Evolutionary conservation across 1,284 basidiomycete genomes (phyloP), one percentile per base, ranked within the genome.

Genomic region (Cryptococcus sp.): DNA sequence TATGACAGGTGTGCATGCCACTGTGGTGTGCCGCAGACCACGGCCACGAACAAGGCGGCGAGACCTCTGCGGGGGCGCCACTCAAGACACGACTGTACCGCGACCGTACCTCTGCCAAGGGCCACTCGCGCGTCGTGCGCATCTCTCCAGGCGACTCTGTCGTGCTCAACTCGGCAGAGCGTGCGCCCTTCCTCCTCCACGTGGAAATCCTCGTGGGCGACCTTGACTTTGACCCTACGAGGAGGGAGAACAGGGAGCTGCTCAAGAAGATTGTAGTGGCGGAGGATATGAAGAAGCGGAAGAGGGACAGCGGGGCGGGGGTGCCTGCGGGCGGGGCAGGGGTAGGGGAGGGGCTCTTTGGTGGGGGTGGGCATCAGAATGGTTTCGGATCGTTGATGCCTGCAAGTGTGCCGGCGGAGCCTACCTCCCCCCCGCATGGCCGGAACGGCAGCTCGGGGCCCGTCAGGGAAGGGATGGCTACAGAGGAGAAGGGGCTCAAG

Each of bases 81-180:
- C 66, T 86, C 84, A 36, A 87, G 86, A 74, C 77, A 67, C 51
- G 79, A 35, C 61, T 60, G 11, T 66, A 80, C 53, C 69, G 76
- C 28, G 63, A 78, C 12, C 74, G 76, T 13, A 61, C 66, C 3
- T 67, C 66, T 67, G 76, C 56, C 67, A 80, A 85, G 70, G 84
- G 87, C 7, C 95, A 99, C 73, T 94, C 98, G 72, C 86, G 92
- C 39, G 92, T 99, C 53, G 91, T 98, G 43, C 87, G 96, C 65
- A 96, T 99, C 74, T 94, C 94, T 16, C 95, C 96, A 2, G 91
- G 93, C 21, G 96, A 99, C 79, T 91, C 91, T 44, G 96, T 98
- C 37, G 96, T 98, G 5, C 84, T 99, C 46, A 99, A 99, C 73
- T 98, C 95, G 38, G 96, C 96, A 2, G 94, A 98, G 76, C 84